A percentile compares a stretch with the other conserved stretches of the same genome.
Evolutionary conservation across 169 alveolate genomes (phyloP).

Genomic region (Eimeria praecox): DNA sequence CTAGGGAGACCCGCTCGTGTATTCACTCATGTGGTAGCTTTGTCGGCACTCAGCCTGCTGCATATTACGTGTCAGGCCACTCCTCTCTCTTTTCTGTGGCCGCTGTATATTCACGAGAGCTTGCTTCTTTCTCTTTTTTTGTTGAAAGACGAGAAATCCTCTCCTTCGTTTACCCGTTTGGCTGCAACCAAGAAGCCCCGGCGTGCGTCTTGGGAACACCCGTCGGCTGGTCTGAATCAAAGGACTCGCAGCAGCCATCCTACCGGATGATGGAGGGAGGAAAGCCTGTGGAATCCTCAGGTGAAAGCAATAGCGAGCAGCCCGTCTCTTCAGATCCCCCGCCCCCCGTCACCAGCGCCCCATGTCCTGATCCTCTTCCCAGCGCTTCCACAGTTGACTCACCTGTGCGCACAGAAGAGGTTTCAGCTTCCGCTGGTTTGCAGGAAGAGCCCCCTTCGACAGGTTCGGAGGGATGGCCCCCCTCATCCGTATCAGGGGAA

Average conservation of each 20-base stretch:
- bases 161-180: background rate
- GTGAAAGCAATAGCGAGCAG: background rate
- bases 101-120: background rate
- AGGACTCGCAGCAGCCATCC: background rate
- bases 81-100: background rate
- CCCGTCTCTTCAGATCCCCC: background rate
- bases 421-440: background rate
- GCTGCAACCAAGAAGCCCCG: background rate
- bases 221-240: background rate
- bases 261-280: background rate
- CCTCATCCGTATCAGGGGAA: background rate
- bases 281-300: background rate
- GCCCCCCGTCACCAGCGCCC: background rate
- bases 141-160: background rate
- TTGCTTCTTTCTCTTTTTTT: background rate
- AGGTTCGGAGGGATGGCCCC: background rate
- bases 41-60: background rate
- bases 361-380: background rate
- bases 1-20: background rate
- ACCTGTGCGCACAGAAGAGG: background rate
- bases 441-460: background rate
- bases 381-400: conserved; percentile 21
- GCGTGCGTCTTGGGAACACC: background rate
- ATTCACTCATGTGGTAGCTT: background rate
- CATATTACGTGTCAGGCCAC: background rate